phyloP scores from a whole-genome alignment of 1,284 basidiomycete species.

The Microbotryum scabiosae region DNA sequence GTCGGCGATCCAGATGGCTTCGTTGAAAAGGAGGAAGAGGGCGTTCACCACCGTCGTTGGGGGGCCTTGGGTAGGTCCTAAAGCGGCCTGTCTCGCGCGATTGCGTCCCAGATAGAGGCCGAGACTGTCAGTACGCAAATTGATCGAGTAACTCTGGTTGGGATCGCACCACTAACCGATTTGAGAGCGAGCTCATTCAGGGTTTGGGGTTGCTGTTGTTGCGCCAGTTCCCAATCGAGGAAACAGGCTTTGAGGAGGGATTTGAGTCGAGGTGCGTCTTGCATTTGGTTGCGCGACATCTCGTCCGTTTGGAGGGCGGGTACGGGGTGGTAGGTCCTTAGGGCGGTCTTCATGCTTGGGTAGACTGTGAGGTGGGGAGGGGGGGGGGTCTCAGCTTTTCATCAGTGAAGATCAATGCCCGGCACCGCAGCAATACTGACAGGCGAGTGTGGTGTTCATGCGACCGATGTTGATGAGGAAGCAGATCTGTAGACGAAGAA shows the following conservation, averaged over 20 bases:
- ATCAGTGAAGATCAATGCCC: neutral
- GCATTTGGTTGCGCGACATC: conserved; percentile 58
- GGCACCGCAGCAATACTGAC: conserved; percentile 45
- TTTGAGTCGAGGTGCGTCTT: conserved; percentile 73
- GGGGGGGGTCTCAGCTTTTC: neutral
- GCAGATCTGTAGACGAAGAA: conserved; percentile 49
- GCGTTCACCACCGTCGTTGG: conserved; percentile 72
- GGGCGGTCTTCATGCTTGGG: conserved; percentile 66
- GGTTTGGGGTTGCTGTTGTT: conserved; percentile 53
- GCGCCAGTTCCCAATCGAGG: conserved; percentile 56
- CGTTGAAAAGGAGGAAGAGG: conserved; percentile 63
- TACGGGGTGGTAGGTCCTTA: conserved; percentile 72
- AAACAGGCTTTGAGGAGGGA: conserved; percentile 65
- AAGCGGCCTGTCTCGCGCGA: neutral
- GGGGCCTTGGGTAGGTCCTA: conserved; percentile 53
- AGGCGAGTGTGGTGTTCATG: conserved; percentile 89
- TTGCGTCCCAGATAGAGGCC: conserved; percentile 1
- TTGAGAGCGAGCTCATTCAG: conserved; percentile 57
- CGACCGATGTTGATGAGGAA: conserved; percentile 83
- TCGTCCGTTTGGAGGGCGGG: conserved; percentile 61
- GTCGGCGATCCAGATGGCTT: conserved; percentile 55
- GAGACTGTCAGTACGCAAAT: no score
- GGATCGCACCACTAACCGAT: conserved; percentile 40
- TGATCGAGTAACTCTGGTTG: no score
- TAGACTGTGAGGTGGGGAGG: conserved; percentile 35